Evolutionary conservation across 1,284 basidiomycete genomes (phyloP).

Genomic region (Bjerkandera adusta): DNA sequence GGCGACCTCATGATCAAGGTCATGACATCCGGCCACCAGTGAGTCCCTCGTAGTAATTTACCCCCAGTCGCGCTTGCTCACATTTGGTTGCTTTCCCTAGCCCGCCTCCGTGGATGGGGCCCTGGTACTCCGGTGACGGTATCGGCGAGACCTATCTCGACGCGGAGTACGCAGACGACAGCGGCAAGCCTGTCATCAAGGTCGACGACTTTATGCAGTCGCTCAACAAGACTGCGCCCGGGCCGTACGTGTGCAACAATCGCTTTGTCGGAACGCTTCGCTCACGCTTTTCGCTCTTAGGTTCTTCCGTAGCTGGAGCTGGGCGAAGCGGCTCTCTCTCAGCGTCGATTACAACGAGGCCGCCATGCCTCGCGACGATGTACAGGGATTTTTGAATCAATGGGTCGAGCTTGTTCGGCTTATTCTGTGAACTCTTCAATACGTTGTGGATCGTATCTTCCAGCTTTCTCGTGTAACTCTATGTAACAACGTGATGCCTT

Average conservation of each 20-base stretch:
- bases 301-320: conserved; percentile 10
- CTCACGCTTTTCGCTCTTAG: conserved; percentile 1
- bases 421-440: conserved; percentile 2
- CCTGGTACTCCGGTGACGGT: conserved; percentile 19
- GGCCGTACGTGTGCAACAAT: conserved; percentile 15
- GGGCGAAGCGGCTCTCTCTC: conserved; percentile 6
- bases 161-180: conserved; percentile 9
- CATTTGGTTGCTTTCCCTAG: background rate
- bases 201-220: conserved; percentile 15
- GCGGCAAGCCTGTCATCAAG: background rate
- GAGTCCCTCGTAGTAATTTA: background rate
- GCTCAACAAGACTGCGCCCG: conserved; percentile 16
- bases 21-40: conserved; percentile 1
- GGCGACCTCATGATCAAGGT: conserved; percentile 9
- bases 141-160: conserved; percentile 9
- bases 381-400: conserved; percentile 9
- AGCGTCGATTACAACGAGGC: conserved; percentile 14
- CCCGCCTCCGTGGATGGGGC: conserved; percentile 16
- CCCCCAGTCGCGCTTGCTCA: background rate
- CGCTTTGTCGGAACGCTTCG: background rate
- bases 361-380: conserved; percentile 8
- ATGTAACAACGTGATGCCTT: no score
- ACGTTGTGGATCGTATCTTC: no score
- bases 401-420: conserved; percentile 7
- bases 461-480: no score